Base-by-base conservation (phyloP, 257 asterid genomes). In the Cinchona pubescens region DNA sequence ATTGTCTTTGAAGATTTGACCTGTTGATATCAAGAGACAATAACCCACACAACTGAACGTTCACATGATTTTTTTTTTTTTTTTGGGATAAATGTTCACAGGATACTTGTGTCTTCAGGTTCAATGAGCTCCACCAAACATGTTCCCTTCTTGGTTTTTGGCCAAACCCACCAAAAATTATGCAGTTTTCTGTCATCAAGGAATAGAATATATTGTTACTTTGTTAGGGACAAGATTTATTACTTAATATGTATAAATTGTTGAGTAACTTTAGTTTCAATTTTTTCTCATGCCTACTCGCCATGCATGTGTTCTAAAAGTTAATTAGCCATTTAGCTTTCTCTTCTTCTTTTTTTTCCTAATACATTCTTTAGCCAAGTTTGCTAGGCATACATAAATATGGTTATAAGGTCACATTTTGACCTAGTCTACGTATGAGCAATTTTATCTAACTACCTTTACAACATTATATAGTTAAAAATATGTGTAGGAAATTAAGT, bases 141-240 rank as follows among this genome's bases (percentile, higher is more conserved):
- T 69, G 71, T 42, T 46, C 76, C 64, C 56, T 40, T 21, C 53
- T 13, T 77, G 82, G 29, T 73, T 69, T 37, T 53, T 59, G 25
- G 58, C 82, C 85, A 61, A 81, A 77, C 82, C 79, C 79, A 77
- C 62, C 82, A 45, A 72, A 72, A 29, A 45, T 2, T 2, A 35
- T 35, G 69, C 27, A 18, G 16, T 64, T 15, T 27, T 69, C 18
- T 46, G 18, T 48, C 14, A 6, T 69, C 14, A 3, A 23, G 1
- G 35, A 21, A 40, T 25, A 67, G 7, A 40, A 12, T 3, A 3
- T 0, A 12, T 42, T n/a, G n/a, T n/a, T n/a, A n/a, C n/a, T 38
- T 34, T 13, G 53, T 67, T 38, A 11, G 49, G 53, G 7, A n/a
- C 40, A 29, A 23, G 1, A 15, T 10, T 67, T 27, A 2, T 21